These are phyloP conservation scores for Paraurostyla sp. DNA, from an alignment of 73 alveolate species.

Conservation along the genomic window DNA sequence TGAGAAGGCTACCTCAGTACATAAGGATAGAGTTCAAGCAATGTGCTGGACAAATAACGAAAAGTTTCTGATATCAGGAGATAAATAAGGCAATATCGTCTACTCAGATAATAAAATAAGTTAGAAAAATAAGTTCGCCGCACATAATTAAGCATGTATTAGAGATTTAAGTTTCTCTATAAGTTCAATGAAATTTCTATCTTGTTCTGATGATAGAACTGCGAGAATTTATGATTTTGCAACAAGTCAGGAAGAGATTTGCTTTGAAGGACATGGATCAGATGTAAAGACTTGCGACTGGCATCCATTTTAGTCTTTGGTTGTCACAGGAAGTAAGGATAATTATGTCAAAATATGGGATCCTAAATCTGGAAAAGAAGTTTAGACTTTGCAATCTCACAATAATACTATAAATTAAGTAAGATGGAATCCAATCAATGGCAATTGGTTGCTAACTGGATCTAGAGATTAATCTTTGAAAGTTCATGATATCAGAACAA, in stretches of 20 bases:
- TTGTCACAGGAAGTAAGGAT: slow-evolving; percentile 94
- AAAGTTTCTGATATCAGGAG: slow-evolving; percentile 90
- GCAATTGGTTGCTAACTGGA: slow-evolving; percentile 93
- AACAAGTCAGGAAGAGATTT: slow-evolving; percentile 80
- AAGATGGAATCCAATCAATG: slow-evolving; percentile 89
- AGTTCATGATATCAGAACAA: slow-evolving; percentile 91
- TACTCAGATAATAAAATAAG: slow-evolving; percentile 75
- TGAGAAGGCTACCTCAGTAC: slow-evolving; percentile 75
- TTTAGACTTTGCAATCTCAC: slow-evolving; percentile 87
- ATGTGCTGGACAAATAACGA: slow-evolving; percentile 90
- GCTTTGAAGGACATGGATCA: slow-evolving; percentile 88
- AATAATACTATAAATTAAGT: slow-evolving; percentile 87
- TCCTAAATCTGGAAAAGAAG: slow-evolving; percentile 87
- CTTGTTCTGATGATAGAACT: slow-evolving; percentile 94
- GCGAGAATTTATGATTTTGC: slow-evolving; percentile 90
- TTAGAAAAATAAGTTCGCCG: slow-evolving; percentile 55
- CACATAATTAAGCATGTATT: slow-evolving; percentile 80
- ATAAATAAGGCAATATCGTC: slow-evolving; percentile 86
- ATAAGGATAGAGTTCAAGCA: slow-evolving; percentile 82
- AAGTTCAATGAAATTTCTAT: slow-evolving; percentile 85
- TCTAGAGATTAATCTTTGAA: slow-evolving; percentile 90
- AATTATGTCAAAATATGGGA: slow-evolving; percentile 93
- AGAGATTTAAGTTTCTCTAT: slow-evolving; percentile 91
- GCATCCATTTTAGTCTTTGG: slow-evolving; percentile 91
- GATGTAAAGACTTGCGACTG: slow-evolving; percentile 96